These are phyloP conservation scores for Balansia obtecta DNA, from an alignment of 2,329 filamentous ascomycete genomes.

Conservation along the genomic window DNA sequence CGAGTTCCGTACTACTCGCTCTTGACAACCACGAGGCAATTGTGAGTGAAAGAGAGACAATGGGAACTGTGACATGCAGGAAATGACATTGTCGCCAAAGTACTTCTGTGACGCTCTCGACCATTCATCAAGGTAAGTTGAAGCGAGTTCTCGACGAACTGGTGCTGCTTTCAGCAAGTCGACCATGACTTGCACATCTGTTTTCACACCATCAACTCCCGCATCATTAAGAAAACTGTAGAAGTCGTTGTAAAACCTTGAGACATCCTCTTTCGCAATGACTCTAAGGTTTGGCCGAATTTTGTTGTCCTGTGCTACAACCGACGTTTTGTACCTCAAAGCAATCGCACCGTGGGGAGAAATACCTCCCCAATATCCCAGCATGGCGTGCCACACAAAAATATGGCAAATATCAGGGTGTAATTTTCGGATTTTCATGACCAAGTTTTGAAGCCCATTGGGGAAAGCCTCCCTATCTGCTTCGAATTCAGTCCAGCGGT, in stretches of 20 bases:
- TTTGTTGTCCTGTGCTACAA: slow-evolving; percentile 43
- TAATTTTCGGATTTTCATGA: slow-evolving; percentile 54
- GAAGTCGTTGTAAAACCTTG: slow-evolving; percentile 78
- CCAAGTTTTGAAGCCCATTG: slow-evolving; percentile 58
- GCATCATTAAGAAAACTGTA: slow-evolving; percentile 65
- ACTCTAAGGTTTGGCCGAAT: slow-evolving; percentile 41
- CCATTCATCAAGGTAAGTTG: slow-evolving; percentile 78
- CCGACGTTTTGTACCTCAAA: slow-evolving; percentile 63
- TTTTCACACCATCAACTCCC: slow-evolving; percentile 81
- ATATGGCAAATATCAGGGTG: slow-evolving; percentile 69
- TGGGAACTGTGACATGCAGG: slow-evolving; percentile 89
- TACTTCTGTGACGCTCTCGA: slow-evolving; percentile 62
- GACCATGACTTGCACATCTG: slow-evolving; percentile 82
- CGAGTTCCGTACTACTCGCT: slow-evolving; percentile 70
- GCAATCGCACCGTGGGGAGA: slow-evolving; percentile 63
- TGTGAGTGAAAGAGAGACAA: slow-evolving; percentile 79
- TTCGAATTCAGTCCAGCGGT: slow-evolving; percentile 73
- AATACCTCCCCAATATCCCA: slow-evolving; percentile 87
- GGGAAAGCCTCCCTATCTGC: slow-evolving; percentile 73
- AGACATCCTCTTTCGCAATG: slow-evolving; percentile 61
- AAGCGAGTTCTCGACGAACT: slow-evolving; percentile 58
- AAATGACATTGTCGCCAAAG: slow-evolving; percentile 68
- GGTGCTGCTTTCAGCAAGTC: slow-evolving; percentile 60
- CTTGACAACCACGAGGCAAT: slow-evolving; percentile 61
- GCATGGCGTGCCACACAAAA: slow-evolving; percentile 86